A percentile compares a stretch with the other conserved stretches of the same genome.
phyloP scores from a whole-genome alignment of 164 flowering plant species.

The Nelumbo lutea region DNA sequence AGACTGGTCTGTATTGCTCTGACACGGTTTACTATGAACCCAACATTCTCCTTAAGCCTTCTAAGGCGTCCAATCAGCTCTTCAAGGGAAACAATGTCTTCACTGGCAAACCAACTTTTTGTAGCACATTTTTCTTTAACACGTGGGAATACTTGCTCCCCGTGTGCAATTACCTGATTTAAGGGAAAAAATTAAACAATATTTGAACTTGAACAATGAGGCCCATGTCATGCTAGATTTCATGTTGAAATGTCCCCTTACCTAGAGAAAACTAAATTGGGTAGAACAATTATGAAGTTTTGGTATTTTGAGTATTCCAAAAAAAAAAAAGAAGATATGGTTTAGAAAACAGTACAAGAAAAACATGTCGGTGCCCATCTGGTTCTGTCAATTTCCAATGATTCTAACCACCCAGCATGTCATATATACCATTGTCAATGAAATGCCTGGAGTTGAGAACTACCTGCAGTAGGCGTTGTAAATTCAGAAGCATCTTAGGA shows the following conservation, averaged over 20 bases:
- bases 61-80: slow-evolving; percentile 78
- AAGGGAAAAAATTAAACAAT: neutral
- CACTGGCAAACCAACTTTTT: slow-evolving; percentile 74
- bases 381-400: neutral
- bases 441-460: neutral
- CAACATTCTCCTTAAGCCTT: slow-evolving; percentile 91
- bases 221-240: neutral
- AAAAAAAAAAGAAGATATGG: no score
- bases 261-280: no score
- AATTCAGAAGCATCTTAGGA: slow-evolving; percentile 94
- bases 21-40: slow-evolving; percentile 85
- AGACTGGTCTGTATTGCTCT: slow-evolving; percentile 92
- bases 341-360: no score
- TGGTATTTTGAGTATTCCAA: no score
- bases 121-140: slow-evolving; percentile 81
- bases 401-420: neutral
- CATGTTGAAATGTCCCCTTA: no score
- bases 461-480: slow-evolving; percentile 96
- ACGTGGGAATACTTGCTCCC: slow-evolving; percentile 96
- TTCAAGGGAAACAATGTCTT: slow-evolving; percentile 70
- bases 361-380: no score
- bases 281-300: no score
- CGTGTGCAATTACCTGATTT: slow-evolving; percentile 82
- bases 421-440: neutral
- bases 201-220: neutral